Conservation (phyloP, 768 basidiomycete species). For the Suillus lakei region DNA sequence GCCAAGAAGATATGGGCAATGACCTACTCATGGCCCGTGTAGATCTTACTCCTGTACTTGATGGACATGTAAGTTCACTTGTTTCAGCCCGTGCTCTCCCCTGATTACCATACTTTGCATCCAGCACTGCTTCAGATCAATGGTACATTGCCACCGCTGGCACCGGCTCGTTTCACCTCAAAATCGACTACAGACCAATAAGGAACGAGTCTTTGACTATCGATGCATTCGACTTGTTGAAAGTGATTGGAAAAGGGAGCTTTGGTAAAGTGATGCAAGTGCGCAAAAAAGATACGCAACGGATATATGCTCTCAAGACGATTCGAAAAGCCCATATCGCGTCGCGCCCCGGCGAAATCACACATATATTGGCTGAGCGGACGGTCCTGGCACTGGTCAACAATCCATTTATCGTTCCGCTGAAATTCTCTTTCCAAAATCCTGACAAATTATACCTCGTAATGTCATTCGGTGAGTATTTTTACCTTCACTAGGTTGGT, state of each 20-base stretch:
- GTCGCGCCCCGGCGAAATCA: slow-evolving; percentile 94
- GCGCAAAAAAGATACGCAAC: slow-evolving; percentile 96
- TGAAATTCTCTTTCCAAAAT: slow-evolving; percentile 99
- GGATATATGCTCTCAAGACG: slow-evolving; percentile 97
- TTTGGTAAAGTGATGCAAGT: slow-evolving; percentile 99
- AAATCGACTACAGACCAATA: slow-evolving; percentile 90
- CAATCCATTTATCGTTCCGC: slow-evolving; percentile 98
- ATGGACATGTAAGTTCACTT: slow-evolving; percentile 62
- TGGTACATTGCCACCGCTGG: slow-evolving; percentile 88
- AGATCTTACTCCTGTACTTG: slow-evolving; percentile 84
- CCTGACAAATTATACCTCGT: slow-evolving; percentile 97
- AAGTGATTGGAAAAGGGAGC: slow-evolving; percentile 96
- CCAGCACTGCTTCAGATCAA: slow-evolving; percentile 86
- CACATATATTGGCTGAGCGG: slow-evolving; percentile 95
- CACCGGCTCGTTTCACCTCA: slow-evolving; percentile 91
- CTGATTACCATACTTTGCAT: slow-evolving; percentile 17
- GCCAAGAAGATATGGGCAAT: slow-evolving; percentile 95
- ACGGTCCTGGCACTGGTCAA: slow-evolving; percentile 97
- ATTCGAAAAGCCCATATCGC: slow-evolving; percentile 99
- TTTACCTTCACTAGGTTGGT: no score
- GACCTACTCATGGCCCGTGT: slow-evolving; percentile 94
- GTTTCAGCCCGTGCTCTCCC: slow-evolving; percentile 7
- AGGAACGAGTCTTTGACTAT: slow-evolving; percentile 89
- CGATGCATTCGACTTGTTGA: slow-evolving; percentile 94
- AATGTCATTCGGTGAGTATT: slow-evolving; percentile 85